Base-by-base conservation (phyloP, 371 early-diverging fungal species). In the Apophysomyces elegans region DNA sequence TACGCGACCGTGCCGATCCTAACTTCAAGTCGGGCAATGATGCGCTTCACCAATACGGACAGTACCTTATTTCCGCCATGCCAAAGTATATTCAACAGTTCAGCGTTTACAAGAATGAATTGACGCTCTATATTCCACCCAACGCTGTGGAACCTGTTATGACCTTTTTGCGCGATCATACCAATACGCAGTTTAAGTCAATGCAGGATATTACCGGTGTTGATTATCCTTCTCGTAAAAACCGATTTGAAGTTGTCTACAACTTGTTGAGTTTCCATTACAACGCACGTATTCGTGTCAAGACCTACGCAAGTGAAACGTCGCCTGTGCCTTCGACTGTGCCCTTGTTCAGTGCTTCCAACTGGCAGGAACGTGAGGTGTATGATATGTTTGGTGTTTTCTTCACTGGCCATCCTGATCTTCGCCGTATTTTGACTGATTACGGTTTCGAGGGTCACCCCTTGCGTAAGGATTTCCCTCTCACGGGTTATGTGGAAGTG, bases 401-500 rank as follows among this genome's bases (percentile, higher is more conserved):
- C 81, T 99, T 97, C 74, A 85, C 89, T 4, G 93, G 91, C 60
- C 99, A 99, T 72, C 99, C 99, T 13, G 99, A 99, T 85, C 81
- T 99, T 69, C 78, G 99, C 58, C 86, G 99, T 64, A 98, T 99
- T 73, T 87, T 99, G 83, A 97, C 98, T 58, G 99, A 99, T 80
- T 99, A 98, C 74, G 99, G 99, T 56, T 99, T 98, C 70, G 96
- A 96, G 82, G 99, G 99, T 13, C 91, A 98, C 80, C 98, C 99
- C 58, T 74, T 99, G 70, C 87, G 99, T 72, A 99, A 99, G 87
- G 99, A 99, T 73, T 98, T 99, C 88, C 99, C 99, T 59, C 84
- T 97, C 56, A 96, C 96, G 39, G 97, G 97, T 39, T 96, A 95
- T 76, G 93, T 93, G 21, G 97, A 96, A 80, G 94, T 96, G 50